A percentile compares a stretch with the other conserved stretches of the same genome.
These are phyloP conservation scores for Tolypocladium ovalisporum DNA, from an alignment of 2,329 filamentous ascomycete species.

Conservation along the genomic window DNA sequence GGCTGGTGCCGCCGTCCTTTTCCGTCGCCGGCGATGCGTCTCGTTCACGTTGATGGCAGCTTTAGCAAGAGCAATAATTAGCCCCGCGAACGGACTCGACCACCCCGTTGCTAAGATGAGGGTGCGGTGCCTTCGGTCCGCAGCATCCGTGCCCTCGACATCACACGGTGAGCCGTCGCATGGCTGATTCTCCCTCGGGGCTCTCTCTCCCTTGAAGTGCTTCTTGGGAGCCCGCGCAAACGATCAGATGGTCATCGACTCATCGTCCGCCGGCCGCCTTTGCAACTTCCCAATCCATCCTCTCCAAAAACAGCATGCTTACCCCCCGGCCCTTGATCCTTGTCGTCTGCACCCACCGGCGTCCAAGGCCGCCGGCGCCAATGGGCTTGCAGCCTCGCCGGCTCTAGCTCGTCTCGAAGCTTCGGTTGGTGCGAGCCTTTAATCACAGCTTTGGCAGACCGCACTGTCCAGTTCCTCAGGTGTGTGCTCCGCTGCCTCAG, in stretches of 20 bases:
- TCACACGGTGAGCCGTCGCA: background rate
- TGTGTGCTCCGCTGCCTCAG: background rate
- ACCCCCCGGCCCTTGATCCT: background rate
- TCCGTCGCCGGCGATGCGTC: background rate
- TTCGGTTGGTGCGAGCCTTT: constrained; percentile 15
- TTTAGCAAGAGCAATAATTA: background rate
- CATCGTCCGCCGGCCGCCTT: background rate
- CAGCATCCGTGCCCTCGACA: background rate
- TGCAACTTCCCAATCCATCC: background rate
- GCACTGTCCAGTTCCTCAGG: background rate
- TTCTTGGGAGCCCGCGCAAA: background rate
- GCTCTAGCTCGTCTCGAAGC: constrained; percentile 15
- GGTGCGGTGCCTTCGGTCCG: background rate
- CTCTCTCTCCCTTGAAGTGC: background rate
- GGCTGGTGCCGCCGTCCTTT: background rate
- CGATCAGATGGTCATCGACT: background rate
- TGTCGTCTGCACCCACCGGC: background rate
- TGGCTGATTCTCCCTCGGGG: background rate
- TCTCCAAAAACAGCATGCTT: background rate
- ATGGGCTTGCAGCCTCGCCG: constrained; percentile 8
- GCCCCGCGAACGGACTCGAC: background rate
- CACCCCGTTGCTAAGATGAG: background rate
- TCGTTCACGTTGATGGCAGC: background rate
- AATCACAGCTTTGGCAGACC: constrained; percentile 6
- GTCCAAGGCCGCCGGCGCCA: constrained; percentile 4